Base-by-base conservation (phyloP, 345 rosid species). In the Brassica napus region DNA sequence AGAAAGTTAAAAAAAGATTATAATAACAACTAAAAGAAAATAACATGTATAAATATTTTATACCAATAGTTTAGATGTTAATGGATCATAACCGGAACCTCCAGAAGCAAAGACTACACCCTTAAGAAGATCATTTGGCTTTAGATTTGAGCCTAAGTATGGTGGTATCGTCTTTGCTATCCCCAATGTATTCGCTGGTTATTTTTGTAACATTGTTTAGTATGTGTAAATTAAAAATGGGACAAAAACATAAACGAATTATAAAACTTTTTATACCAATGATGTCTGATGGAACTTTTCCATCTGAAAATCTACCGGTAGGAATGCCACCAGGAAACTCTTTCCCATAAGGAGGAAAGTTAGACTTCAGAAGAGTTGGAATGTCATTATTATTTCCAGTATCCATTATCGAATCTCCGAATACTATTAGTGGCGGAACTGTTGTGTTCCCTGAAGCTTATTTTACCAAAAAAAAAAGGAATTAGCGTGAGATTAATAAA, bases 321-420 rank as follows among this genome's bases (percentile, higher is more conserved):
- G 75, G 75, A 28, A 79, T 28, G 12, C 71, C 28, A 54, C 4
- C 28, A 69, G 75, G 67, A 37, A 74, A 80, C 21, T 74, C 79
- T 18, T 9, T 47, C 1, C 83, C 79, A 18, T 80, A 80, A 0
- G 83, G 79, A 35, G 31, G 54, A 63, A 69, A 80, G 2, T 80
- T 69, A 4, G 39, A 16, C 3, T 69, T 80, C 0, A 74, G 61
- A 63, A 80, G 67, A 62, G 75, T 80, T 2, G 34, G 60, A 3
- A 80, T 63, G 12, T 80, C 49, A 39, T 80, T 80, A 23, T 80
- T 80, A 31, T 80, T 69, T 54, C 76, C 79, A 2, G 79, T 80
- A 74, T 80, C 79, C 76, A 74, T 80, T 2, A 80, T 80, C 14
- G 83, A 80, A 9, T 80, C 83, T 69, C 83, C 83, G 8, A 74